Base-by-base conservation (phyloP, 2,329 filamentous ascomycete species). In the Scleromitrula shiraiana region DNA sequence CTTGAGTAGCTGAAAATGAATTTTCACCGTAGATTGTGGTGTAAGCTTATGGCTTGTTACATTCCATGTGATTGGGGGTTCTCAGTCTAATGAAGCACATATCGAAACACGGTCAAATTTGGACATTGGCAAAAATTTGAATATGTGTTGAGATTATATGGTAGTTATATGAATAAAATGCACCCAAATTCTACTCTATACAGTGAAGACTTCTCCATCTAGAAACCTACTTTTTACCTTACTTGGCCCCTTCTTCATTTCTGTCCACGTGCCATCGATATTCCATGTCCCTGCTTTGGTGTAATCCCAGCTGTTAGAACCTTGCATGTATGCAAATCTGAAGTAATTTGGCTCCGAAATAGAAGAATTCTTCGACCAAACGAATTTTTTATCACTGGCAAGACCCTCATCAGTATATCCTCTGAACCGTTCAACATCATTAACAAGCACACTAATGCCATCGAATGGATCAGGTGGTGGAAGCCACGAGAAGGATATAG, bases 361-460 rank as follows among this genome's bases (percentile, higher is more conserved):
- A 6, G 56, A 66, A 19, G 59, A 64, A 29, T 75, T 70, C 51
- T 80, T 71, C 1, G 67, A 67, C 82, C 83, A 88, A 0, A 75
- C 73, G 54, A 85, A 85, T 29, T 61, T 59, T 23, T 68, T 66
- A 32, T 72, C 70, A 33, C 69, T 72, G 49, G 43, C 53, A 53
- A 49, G 56, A 5, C 57, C 58, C 30, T 80, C 75, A 38, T 74
- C 75, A 52, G 84, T 83, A 64, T 83, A 91, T 5, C 77, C 77
- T n/a, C 83, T 71, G 64, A 83, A 89, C 17, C 86, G 72, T 66
- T 94, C 88, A 0, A 94, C 88, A 57, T 94, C 88, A 60, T 94
- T 93, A 54, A 94, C 85, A 0, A 94, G 70, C 14, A 93, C 75
- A 61, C 83, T 88, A 50, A 94, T 75, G 10, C 87, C 88, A 58